Base-by-base conservation (phyloP, 2,329 filamentous ascomycete genomes). In the Colletotrichum sp. region DNA sequence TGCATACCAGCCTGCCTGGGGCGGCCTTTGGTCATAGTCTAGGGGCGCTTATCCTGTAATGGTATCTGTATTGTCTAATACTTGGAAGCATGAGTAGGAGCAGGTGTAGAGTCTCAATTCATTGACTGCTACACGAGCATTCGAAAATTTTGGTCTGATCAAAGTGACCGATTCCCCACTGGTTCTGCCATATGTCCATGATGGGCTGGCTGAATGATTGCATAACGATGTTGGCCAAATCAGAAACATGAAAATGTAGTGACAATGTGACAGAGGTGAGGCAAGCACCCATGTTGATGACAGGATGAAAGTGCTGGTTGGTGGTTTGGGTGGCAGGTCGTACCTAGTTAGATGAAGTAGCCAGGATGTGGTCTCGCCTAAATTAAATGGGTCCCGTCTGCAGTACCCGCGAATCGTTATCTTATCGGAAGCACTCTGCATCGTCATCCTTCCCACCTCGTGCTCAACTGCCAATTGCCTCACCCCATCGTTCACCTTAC, bases 401-500 rank as follows among this genome's bases (percentile, higher is more conserved):
- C 22, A 15, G 44, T 22, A 69, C 25, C 39, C 30, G 22, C 19
- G 30, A 39, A 12, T 22, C 8, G 55, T 75, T 75, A 75, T 75
- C 73, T 75, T 72, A 75, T 75, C 73, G 63, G 63, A 48, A 63
- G 28, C 59, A 30, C 28, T 44, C 68, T 68, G 34, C 27, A 65
- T 66, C 65, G 71, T 74, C 71, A 64, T 71, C 39, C 32, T 63
- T 28, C 39, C 39, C 22, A 48, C 55, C 72, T 59, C 44, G 32
- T 74, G 36, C 39, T 65, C 19, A 66, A 48, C 65, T 65, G 65
- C 69, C 72, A 74, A 71, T 77, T 75, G 72, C 75, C 65, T 75
- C 63, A 64, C 67, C 44, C 71, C 28, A 19, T 66, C 72, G 27
- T 61, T 44, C 44, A 39, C 55, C 69, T 72, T 63, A 59, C 39